Base-by-base conservation (phyloP, 2,329 filamentous ascomycete genomes). In the Aspergillus ibericus region DNA sequence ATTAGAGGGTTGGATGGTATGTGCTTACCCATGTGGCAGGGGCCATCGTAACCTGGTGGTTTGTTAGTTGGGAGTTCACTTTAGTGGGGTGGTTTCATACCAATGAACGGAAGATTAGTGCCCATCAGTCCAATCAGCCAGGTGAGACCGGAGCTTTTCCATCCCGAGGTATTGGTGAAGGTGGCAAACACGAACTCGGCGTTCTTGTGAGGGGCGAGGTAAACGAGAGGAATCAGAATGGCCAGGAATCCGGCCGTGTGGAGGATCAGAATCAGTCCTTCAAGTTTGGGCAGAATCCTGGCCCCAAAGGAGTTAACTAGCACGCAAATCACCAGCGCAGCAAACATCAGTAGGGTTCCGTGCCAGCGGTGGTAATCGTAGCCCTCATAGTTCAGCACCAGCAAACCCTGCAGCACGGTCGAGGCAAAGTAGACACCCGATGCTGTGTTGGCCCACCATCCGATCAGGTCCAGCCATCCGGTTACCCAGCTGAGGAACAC, bases 211-310 rank as follows among this genome's bases (percentile, higher is more conserved):
- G 78, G 75, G 0, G 77, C 76, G 55, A 80, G 70, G 1, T 76
- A 72, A 59, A 77, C 72, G 4, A 83, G 66, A 0, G 79, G 74
- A 22, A 83, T 78, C 10, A 84, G 68, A 55, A 83, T 80, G 0
- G 77, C 81, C 57, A 84, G 81, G 65, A 83, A 81, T 4, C 82
- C 82, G 13, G 80, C 66, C n/a, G 83, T 70, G 57, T 84, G 82
- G 4, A 84, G 64, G 25, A 82, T 74, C 7, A 83, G 68, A 20
- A 82, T 74, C 13, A 80, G 62, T 1, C 79, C 78, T 66, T 85
- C 83, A 44, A 83, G 70, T 13, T 76, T 69, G 1, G 81, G 80
- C 2, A 84, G 68, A 1, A 77, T 61, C 38, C 72, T 74, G 2
- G 76, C 77, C 5, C 76, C 71, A 12, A 77, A 68, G 1, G 76